phyloP scores from a whole-genome alignment of 2,329 filamentous ascomycete genomes.

The Clonostachys rhizophaga region DNA sequence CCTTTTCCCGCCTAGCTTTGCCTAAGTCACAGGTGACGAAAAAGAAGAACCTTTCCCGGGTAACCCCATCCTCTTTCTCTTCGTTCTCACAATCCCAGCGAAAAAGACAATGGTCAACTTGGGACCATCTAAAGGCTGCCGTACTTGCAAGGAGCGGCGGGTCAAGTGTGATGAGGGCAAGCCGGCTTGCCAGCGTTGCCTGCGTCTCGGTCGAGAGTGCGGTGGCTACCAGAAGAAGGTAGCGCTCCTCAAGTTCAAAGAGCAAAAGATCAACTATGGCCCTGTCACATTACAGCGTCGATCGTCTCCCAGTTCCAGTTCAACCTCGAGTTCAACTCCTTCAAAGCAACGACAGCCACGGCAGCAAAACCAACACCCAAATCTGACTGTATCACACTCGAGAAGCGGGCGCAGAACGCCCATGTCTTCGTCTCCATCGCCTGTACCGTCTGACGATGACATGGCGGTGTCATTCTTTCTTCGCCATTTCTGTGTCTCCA shows the following conservation, averaged over 20 bases:
- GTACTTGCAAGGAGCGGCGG: conserved; percentile 8
- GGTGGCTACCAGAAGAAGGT: conserved; percentile 1
- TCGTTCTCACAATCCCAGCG: too few species aligned
- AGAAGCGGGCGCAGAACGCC: neutral
- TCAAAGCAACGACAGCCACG: too few species aligned
- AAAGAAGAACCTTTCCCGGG: too few species aligned
- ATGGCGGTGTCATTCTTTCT: conserved; percentile 7
- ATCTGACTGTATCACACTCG: too few species aligned
- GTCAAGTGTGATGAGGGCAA: neutral
- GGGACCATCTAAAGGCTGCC: neutral
- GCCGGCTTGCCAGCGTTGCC: neutral
- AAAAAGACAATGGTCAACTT: neutral
- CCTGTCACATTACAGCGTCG: too few species aligned
- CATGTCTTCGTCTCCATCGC: neutral
- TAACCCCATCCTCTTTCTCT: too few species aligned
- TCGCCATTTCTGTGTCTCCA: neutral
- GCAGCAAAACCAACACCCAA: too few species aligned
- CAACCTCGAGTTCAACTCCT: too few species aligned
- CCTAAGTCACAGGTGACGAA: too few species aligned
- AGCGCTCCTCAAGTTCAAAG: conserved; percentile 5
- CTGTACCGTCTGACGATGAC: neutral
- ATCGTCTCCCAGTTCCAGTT: neutral
- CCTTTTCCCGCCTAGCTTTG: too few species aligned
- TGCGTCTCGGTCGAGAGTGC: neutral
- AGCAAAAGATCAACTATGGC: neutral